phyloP scores from a whole-genome alignment of 2,329 filamentous ascomycete genomes.

The Fusarium sp. region DNA sequence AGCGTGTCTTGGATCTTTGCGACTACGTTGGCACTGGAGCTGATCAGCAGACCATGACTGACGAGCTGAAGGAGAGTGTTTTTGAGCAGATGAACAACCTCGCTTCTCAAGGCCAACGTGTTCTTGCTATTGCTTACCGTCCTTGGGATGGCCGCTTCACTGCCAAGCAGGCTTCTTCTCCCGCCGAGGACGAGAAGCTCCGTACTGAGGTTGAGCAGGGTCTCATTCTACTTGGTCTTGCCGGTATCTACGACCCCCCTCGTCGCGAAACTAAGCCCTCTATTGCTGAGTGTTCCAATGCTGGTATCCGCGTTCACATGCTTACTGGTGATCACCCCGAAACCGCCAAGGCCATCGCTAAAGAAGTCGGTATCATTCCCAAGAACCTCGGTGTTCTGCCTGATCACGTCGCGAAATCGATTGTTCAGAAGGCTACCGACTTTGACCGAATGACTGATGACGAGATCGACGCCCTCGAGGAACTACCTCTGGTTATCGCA shows the following conservation, averaged over 20 bases:
- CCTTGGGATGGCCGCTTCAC: constrained; percentile 66
- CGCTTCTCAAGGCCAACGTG: constrained; percentile 77
- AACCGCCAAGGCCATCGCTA: constrained; percentile 82
- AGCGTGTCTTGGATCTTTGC: constrained; percentile 71
- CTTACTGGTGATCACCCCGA: constrained; percentile 85
- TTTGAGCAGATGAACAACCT: constrained; percentile 69
- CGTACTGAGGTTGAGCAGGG: constrained; percentile 75
- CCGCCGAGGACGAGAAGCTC: constrained; percentile 59
- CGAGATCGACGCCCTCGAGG: constrained; percentile 80
- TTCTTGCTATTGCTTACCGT: constrained; percentile 78
- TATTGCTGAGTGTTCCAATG: constrained; percentile 77
- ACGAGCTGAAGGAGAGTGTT: constrained; percentile 64
- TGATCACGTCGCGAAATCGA: constrained; percentile 72
- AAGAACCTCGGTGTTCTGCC: constrained; percentile 71
- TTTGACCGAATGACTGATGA: constrained; percentile 83
- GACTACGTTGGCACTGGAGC: constrained; percentile 60
- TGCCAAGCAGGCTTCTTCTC: constrained; percentile 52
- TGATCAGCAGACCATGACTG: constrained; percentile 61
- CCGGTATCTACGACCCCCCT: constrained; percentile 88
- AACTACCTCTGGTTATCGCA: constrained; percentile 84
- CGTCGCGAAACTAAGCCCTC: constrained; percentile 82
- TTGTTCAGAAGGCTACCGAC: constrained; percentile 81
- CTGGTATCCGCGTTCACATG: constrained; percentile 86
- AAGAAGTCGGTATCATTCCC: constrained; percentile 82
- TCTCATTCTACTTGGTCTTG: constrained; percentile 82